A percentile compares a stretch with the other conserved stretches of the same genome.
phyloP scores from a whole-genome alignment of 331 rosid species.

The Quercus phellos region DNA sequence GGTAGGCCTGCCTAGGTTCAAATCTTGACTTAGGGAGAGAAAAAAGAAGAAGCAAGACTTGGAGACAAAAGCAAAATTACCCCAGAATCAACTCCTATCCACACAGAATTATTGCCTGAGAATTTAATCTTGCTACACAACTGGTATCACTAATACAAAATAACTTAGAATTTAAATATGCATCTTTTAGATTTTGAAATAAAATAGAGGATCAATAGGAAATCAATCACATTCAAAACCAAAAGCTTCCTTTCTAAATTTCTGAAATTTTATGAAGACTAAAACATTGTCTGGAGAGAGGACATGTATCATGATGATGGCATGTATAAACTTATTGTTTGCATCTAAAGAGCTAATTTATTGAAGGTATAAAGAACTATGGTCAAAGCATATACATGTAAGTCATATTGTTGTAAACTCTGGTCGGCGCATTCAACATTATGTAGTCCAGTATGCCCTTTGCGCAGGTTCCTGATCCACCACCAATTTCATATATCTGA shows the following conservation, averaged over 20 bases:
- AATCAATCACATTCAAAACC: neutral
- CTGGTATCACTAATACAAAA: no score
- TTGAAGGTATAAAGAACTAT: slow-evolving; percentile 19
- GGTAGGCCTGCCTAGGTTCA: no score
- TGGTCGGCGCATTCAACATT: slow-evolving; percentile 88
- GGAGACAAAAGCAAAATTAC: no score
- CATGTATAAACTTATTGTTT: neutral
- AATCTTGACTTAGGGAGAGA: no score
- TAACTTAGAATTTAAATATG: no score
- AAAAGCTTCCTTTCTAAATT: neutral
- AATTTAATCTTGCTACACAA: no score
- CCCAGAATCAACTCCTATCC: no score
- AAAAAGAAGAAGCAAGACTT: no score
- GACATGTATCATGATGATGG: neutral
- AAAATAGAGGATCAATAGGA: neutral
- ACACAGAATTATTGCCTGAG: no score
- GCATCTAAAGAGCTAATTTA: neutral
- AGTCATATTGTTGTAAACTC: slow-evolving; percentile 84
- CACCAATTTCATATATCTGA: slow-evolving; percentile 99
- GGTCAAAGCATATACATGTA: slow-evolving; percentile 62
- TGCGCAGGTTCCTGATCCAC: slow-evolving; percentile 99
- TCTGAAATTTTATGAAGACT: neutral
- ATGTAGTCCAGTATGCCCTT: slow-evolving; percentile 96
- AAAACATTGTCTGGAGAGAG: neutral
- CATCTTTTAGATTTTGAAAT: no score